phyloP scores from a whole-genome alignment of 495 filamentous ascomycete species.

The Podospora pseudoanserina region DNA sequence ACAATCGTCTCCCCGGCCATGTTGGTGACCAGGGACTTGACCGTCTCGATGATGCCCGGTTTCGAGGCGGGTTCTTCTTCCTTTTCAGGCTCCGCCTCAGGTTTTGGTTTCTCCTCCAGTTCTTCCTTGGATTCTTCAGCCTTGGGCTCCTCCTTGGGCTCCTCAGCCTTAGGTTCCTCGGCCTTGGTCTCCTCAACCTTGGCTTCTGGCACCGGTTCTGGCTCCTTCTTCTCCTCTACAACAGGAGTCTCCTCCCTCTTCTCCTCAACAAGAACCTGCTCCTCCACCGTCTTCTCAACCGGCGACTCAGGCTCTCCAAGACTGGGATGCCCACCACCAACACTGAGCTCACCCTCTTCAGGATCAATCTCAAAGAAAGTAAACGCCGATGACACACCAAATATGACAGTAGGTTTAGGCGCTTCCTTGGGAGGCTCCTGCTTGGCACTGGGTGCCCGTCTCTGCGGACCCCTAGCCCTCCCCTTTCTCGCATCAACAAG shows the following conservation, averaged over 20 bases:
- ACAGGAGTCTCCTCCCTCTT: constrained; percentile 25
- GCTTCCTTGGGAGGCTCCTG: constrained; percentile 24
- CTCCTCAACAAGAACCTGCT: constrained; percentile 36
- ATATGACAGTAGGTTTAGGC: constrained; percentile 16
- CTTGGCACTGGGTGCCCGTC: constrained; percentile 53
- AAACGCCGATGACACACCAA: constrained; percentile 39
- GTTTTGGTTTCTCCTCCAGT: constrained; percentile 4
- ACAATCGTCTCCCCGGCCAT: constrained; percentile 54
- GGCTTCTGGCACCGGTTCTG: constrained; percentile 16
- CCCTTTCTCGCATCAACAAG: constrained; percentile 84
- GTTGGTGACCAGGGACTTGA: constrained; percentile 49
- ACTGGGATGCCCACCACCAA: constrained; percentile 28
- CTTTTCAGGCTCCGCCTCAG: constrained; percentile 8
- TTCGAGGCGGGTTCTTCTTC: neutral
- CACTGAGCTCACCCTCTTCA: constrained; percentile 45
- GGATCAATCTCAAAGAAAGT: constrained; percentile 51
- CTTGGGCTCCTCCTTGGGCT: constrained; percentile 1
- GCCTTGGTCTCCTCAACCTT: constrained; percentile 22
- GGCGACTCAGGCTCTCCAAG: neutral
- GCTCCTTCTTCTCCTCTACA: constrained; percentile 15
- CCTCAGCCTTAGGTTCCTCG: neutral
- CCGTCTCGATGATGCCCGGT: constrained; percentile 5
- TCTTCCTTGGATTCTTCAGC: constrained; percentile 14
- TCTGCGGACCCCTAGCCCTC: constrained; percentile 79
- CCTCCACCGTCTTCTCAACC: constrained; percentile 30